Percentiles rank a stretch among this genome's conserved stretches.
phyloP scores from a whole-genome alignment of 208 protist species.

The Trypanosoma grayi region DNA sequence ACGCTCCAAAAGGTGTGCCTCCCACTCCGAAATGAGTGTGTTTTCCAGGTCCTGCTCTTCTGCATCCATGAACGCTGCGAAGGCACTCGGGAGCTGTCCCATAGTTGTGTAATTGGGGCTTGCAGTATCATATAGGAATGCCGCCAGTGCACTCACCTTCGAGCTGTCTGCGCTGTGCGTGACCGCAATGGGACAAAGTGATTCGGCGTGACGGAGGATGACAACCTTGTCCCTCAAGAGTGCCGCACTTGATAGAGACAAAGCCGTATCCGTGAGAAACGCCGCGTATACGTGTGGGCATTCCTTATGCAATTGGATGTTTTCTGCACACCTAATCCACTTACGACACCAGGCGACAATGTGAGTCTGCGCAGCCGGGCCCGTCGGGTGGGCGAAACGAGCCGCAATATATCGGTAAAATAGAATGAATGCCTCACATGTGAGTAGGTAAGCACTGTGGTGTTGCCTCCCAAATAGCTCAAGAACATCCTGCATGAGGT shows the following conservation, averaged over 20 bases:
- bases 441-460: constrained; percentile 4
- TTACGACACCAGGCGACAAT: constrained; percentile 8
- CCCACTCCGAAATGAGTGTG: constrained; percentile 5
- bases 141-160: not conserved
- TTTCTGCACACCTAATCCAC: constrained; percentile 10
- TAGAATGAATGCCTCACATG: constrained; percentile 2
- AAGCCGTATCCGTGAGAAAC: constrained; percentile 1
- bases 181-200: not conserved
- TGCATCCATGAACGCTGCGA: not conserved
- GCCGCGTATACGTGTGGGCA: constrained; percentile 8
- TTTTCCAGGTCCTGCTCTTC: constrained; percentile 7
- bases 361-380: not conserved
- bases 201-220: constrained; percentile 3
- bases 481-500: constrained; percentile 5
- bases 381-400: not conserved
- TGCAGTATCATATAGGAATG: not conserved
- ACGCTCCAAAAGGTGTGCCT: constrained; percentile 1
- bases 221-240: constrained; percentile 6
- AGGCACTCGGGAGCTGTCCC: not conserved
- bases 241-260: not conserved
- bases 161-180: not conserved
- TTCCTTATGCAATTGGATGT: not conserved
- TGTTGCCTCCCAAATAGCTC: not conserved
- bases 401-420: constrained; percentile 12
- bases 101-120: constrained; percentile 7